These are phyloP conservation scores for Glaciozyma antarctica DNA, from an alignment of 768 basidiomycete genomes.

Conservation along the genomic window DNA sequence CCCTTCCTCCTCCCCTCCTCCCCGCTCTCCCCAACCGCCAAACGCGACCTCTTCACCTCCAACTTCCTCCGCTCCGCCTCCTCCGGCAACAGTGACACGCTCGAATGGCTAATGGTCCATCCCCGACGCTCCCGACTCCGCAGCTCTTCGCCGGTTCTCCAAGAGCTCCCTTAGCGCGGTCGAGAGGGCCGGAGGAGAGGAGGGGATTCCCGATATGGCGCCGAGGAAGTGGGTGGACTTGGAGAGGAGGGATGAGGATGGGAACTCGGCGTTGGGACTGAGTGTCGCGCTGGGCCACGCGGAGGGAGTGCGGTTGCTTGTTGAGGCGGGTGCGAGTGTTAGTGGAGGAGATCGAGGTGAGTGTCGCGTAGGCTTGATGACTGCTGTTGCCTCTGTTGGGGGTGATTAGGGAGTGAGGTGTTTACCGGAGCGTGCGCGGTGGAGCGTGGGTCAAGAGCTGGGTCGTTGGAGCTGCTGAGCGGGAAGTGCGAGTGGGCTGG, in stretches of 20 bases:
- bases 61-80: constrained; percentile 23
- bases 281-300: constrained; percentile 30
- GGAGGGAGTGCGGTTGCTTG: constrained; percentile 32
- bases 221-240: constrained; percentile 30
- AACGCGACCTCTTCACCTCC: constrained; percentile 22
- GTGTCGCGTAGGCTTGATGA: not conserved
- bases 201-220: constrained; percentile 11
- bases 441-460: not conserved
- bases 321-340: constrained; percentile 31
- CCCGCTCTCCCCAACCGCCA: constrained; percentile 14
- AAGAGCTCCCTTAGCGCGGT: not conserved
- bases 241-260: constrained; percentile 29
- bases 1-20: constrained; percentile 21
- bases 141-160: constrained; percentile 14
- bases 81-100: constrained; percentile 30
- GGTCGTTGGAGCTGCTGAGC: not conserved
- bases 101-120: constrained; percentile 35
- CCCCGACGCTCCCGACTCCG: constrained; percentile 19
- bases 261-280: constrained; percentile 31
- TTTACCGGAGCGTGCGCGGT: not conserved
- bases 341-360: constrained; percentile 25
- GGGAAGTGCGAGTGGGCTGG: too few species aligned
- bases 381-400: not conserved
- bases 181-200: not conserved
- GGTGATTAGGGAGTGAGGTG: not conserved